Evolutionary conservation across 2,329 filamentous ascomycete genomes (phyloP).

Genomic region (Colletotrichum trifolii): DNA sequence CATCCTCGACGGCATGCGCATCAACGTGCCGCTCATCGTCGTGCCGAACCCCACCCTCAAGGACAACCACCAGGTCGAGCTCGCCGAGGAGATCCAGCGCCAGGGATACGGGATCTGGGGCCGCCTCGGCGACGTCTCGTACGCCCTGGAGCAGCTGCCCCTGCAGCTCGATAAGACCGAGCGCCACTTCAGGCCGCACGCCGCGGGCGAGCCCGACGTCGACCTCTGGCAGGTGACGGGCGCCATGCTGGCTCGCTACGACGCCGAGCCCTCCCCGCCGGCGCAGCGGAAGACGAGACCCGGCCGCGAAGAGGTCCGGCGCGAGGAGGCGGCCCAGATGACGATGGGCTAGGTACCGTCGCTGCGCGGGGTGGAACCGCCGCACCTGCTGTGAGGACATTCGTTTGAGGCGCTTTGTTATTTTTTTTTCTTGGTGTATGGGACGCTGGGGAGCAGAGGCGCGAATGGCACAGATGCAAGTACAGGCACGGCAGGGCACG

Average conservation of each 20-base stretch:
- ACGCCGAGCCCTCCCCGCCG: neutral
- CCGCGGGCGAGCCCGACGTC: slow-evolving; percentile 14
- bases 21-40: slow-evolving; percentile 82
- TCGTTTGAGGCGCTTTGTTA: too few relatives aligned
- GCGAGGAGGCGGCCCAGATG: slow-evolving; percentile 52
- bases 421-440: neutral
- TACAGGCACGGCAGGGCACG: too few relatives aligned
- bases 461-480: neutral
- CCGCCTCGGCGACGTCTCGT: slow-evolving; percentile 34
- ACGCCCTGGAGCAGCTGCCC: slow-evolving; percentile 34
- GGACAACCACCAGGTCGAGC: slow-evolving; percentile 90
- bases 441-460: neutral
- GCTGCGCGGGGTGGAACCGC: neutral
- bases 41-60: slow-evolving; percentile 86
- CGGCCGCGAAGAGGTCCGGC: slow-evolving; percentile 41
- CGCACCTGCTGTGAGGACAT: neutral
- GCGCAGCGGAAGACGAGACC: neutral
- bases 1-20: slow-evolving; percentile 83
- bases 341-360: slow-evolving; percentile 48
- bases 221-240: slow-evolving; percentile 35
- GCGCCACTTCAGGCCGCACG: slow-evolving; percentile 28
- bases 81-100: slow-evolving; percentile 79
- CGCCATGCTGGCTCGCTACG: slow-evolving; percentile 32
- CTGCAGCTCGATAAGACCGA: slow-evolving; percentile 34
- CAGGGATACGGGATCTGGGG: slow-evolving; percentile 77